Conservation (phyloP, 345 rosid genomes). For the Conringia planisiliqua region DNA sequence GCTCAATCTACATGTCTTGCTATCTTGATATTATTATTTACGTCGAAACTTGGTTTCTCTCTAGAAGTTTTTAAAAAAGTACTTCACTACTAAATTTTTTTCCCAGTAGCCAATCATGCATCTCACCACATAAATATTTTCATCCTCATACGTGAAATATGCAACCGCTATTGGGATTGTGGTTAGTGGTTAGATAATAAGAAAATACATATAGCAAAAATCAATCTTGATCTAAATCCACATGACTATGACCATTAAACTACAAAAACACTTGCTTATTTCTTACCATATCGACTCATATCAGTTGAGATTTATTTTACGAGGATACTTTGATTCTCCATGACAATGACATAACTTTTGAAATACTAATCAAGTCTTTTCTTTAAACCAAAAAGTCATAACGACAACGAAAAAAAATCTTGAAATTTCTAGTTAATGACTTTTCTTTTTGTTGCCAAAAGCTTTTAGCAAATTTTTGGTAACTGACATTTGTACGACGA, state of each 20-base stretch:
- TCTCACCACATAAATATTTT: not conserved
- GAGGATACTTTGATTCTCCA: slow-evolving; percentile 4
- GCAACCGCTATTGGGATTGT: not conserved
- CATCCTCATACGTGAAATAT: not conserved
- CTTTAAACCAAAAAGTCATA: slow-evolving; percentile 12
- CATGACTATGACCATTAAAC: not conserved
- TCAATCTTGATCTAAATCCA: not conserved
- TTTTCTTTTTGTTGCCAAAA: not conserved
- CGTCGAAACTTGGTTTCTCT: slow-evolving; percentile 3
- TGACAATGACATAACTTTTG: slow-evolving; percentile 6
- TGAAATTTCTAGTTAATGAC: not conserved
- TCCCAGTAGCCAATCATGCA: not conserved
- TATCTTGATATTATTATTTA: not conserved
- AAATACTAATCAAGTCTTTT: slow-evolving; percentile 2
- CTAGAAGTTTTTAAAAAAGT: not conserved
- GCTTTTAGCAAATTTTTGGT: not conserved
- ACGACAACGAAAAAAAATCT: not conserved
- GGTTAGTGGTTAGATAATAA: not conserved
- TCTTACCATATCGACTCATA: not conserved
- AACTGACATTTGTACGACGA: not conserved
- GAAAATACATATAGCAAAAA: not conserved
- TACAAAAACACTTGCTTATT: not conserved
- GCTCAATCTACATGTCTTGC: not conserved
- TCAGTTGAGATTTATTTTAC: not conserved
- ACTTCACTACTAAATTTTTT: not conserved